Evolutionary conservation across 345 rosid genomes (phyloP), one percentile per base, ranked within the genome.

Genomic region (Gossypium longicalyx): DNA sequence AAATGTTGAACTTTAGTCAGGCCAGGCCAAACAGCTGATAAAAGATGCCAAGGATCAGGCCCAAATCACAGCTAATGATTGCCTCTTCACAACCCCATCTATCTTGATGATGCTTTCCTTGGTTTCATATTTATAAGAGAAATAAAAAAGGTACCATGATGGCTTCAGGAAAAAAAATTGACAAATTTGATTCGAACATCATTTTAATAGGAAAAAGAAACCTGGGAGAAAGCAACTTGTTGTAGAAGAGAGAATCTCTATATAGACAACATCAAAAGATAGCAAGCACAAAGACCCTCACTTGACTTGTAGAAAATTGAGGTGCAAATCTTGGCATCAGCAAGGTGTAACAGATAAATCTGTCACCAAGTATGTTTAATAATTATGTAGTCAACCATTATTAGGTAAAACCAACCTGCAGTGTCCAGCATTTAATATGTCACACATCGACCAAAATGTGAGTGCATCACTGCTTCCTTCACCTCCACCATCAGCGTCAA

Each of bases 371-470:
- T 43, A 43, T 59, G 64, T 59, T 54, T 29, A 67, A 53, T 19
- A 67, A 69, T 9, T n/a, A 65, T 27, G 71, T 44, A 67, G 9
- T 53, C 45, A 71, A 71, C 60, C 19, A 22, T 43, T 48, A 71
- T 69, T 27, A 68, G 65, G 25, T 51, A 69, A 57, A 74, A 53
- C 65, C 69, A 80, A 89, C 96, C 93, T 86, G 93, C 96, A 90
- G 79, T 80, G 74, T 74, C 93, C 91, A 75, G 82, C 86, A 86
- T 90, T 90, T 81, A 87, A 83, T 67, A 87, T 79, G 82, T 90
- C 93, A 19, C 93, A 90, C 83, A 87, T 79, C 57, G 96, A 90
- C 96, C 96, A 90, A 84, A 90, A 90, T 7, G 89, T 83, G 67
- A 80, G 87, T 38, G 73, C 77, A 67, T 78, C 77, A 78, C 80